phyloP scores from a whole-genome alignment of 495 filamentous ascomycete genomes.

The Cercophora scortea region DNA sequence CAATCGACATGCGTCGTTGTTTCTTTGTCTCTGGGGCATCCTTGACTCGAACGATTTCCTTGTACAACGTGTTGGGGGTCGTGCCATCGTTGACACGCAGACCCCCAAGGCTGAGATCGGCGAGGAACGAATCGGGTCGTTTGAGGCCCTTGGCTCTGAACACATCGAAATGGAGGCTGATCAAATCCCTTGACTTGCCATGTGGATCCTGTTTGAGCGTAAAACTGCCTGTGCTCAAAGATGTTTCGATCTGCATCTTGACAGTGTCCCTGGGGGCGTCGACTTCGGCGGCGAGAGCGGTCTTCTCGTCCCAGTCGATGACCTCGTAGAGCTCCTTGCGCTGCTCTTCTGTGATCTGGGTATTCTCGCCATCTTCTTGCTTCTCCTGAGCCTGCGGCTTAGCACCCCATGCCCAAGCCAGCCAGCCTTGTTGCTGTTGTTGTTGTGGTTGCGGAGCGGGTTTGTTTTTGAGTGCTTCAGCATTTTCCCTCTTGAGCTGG shows the following conservation, averaged over 20 bases:
- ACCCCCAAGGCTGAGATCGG: constrained; percentile 82
- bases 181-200: constrained; percentile 64
- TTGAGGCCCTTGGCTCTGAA: constrained; percentile 85
- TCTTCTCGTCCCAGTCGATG: constrained; percentile 98
- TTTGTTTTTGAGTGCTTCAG: constrained; percentile 54
- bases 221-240: constrained; percentile 86
- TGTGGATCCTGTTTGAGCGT: constrained; percentile 86
- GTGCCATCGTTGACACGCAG: constrained; percentile 94
- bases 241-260: constrained; percentile 85
- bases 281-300: constrained; percentile 74
- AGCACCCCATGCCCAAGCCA: constrained; percentile 78
- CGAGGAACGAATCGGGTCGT: constrained; percentile 79
- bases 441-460: constrained; percentile 35
- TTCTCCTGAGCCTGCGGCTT: constrained; percentile 55
- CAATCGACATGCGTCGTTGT: constrained; percentile 45
- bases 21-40: constrained; percentile 54
- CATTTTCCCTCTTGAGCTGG: constrained; percentile 89
- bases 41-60: constrained; percentile 92
- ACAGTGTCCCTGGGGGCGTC: constrained; percentile 84
- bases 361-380: constrained; percentile 52
- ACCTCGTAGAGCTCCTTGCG: constrained; percentile 93
- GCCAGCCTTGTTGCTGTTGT: constrained; percentile 73
- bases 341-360: constrained; percentile 86
- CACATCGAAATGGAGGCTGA: constrained; percentile 86
- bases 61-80: constrained; percentile 78